These are phyloP conservation scores for Odonthalia washingtoniensis DNA, from an alignment of 31 red algal species.

Conservation along the genomic window DNA sequence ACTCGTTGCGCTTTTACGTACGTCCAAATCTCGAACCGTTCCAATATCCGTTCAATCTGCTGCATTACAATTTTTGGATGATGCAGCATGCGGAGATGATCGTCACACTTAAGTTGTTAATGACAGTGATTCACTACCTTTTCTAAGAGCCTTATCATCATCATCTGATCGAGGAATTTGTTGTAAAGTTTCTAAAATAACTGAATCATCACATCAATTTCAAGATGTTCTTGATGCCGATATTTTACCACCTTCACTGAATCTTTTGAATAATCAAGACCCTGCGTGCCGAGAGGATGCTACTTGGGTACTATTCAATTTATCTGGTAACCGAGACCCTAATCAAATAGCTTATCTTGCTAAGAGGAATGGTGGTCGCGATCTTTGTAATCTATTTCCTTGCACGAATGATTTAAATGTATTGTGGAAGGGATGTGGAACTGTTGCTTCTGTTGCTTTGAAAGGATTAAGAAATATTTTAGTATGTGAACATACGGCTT, in stretches of 20 bases:
- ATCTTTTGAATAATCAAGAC: constrained; percentile 85
- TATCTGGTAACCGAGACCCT: too few species aligned
- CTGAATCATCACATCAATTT: constrained; percentile 98
- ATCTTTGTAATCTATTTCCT: constrained; percentile 82
- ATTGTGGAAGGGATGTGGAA: too few species aligned
- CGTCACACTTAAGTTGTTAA: constrained; percentile 98
- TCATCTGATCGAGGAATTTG: constrained; percentile 92
- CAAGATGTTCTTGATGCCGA: constrained; percentile 93
- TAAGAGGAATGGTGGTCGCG: constrained; percentile 80
- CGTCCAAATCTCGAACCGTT: too few species aligned
- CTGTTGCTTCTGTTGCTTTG: too few species aligned
- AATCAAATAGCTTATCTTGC: too few species aligned
- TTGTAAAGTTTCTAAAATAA: constrained; percentile 98
- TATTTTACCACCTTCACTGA: constrained; percentile 84
- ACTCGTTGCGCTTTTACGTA: too few species aligned
- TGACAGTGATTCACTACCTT: constrained; percentile 91
- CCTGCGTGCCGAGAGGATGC: constrained; percentile 91
- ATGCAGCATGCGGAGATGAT: constrained; percentile 98
- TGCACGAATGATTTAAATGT: constrained; percentile 97
- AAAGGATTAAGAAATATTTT: constrained; percentile 95
- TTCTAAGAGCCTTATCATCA: constrained; percentile 77
- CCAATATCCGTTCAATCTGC: too few species aligned
- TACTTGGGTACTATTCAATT: too few species aligned
- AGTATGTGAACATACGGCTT: constrained; percentile 68
- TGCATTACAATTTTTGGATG: constrained; percentile 94